Evolutionary conservation across 495 filamentous ascomycete species (phyloP).

Genomic region (Penicillium daleae): DNA sequence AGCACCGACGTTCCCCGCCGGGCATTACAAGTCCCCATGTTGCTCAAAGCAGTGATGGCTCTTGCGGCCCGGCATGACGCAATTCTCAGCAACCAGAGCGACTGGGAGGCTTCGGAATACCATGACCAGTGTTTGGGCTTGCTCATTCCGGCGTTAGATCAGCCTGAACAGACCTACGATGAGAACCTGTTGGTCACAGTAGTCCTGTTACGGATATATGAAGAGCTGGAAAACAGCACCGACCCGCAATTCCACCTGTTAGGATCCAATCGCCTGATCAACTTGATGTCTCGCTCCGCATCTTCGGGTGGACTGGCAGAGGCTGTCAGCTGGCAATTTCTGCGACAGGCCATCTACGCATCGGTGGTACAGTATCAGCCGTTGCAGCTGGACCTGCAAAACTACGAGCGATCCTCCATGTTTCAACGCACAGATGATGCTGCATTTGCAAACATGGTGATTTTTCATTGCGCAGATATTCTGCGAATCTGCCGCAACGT

Average conservation of each 20-base stretch:
- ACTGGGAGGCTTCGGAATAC: slow-evolving; percentile 45
- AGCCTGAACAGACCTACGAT: slow-evolving; percentile 35
- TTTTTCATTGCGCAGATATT: slow-evolving; percentile 43
- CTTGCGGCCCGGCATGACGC: slow-evolving; percentile 42
- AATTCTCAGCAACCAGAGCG: slow-evolving; percentile 33
- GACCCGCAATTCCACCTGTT: slow-evolving; percentile 44
- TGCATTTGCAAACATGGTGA: slow-evolving; percentile 38
- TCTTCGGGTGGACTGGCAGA: slow-evolving; percentile 45
- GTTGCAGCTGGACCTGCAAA: slow-evolving; percentile 39
- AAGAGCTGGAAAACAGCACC: slow-evolving; percentile 38
- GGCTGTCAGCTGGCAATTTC: slow-evolving; percentile 46
- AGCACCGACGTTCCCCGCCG: slow-evolving; percentile 39
- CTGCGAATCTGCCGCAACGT: slow-evolving; percentile 35
- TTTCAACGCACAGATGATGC: slow-evolving; percentile 41
- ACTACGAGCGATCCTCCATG: slow-evolving; percentile 41
- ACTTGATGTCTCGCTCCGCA: slow-evolving; percentile 40
- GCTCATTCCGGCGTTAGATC: slow-evolving; percentile 36
- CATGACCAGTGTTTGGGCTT: slow-evolving; percentile 43
- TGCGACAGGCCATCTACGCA: slow-evolving; percentile 48
- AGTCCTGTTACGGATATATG: slow-evolving; percentile 43
- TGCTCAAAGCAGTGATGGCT: slow-evolving; percentile 40
- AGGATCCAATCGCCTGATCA: slow-evolving; percentile 43
- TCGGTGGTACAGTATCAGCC: slow-evolving; percentile 42
- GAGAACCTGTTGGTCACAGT: slow-evolving; percentile 43
- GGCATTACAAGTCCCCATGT: slow-evolving; percentile 39